Evolutionary conservation across 352 stramenopile genomes (phyloP).

Genomic region (Albugo laibachii): DNA sequence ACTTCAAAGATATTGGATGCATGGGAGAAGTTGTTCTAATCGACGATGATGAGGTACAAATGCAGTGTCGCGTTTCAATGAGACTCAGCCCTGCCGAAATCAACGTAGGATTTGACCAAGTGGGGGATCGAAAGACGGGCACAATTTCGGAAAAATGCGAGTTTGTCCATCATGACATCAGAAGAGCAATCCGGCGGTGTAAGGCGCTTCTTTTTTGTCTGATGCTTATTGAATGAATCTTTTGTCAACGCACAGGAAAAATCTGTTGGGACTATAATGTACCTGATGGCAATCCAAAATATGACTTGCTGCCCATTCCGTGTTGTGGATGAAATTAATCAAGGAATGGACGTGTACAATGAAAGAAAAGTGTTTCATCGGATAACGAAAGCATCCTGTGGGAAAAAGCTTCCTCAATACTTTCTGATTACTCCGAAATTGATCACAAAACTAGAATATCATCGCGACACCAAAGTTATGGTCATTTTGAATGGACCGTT

Average conservation of each 20-base stretch:
- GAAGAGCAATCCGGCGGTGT: conserved; percentile 76
- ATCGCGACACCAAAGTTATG: conserved; percentile 76
- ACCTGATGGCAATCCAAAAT: conserved; percentile 76
- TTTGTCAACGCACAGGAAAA: conserved; percentile 35
- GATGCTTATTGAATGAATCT: conserved; percentile 1
- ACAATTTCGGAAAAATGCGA: conserved; percentile 72
- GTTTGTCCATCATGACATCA: conserved; percentile 66
- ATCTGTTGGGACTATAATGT: conserved; percentile 83
- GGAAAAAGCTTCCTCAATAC: conserved; percentile 72
- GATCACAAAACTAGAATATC: conserved; percentile 65
- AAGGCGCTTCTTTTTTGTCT: conserved; percentile 8
- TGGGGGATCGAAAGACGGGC: conserved; percentile 72
- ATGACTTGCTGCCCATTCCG: conserved; percentile 75
- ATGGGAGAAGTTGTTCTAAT: conserved; percentile 68
- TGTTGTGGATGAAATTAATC: conserved; percentile 80
- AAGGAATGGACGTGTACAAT: conserved; percentile 82
- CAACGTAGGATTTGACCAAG: conserved; percentile 54
- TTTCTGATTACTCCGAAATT: conserved; percentile 82
- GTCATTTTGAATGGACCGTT: conserved; percentile 74
- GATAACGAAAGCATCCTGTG: conserved; percentile 74
- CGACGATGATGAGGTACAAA: conserved; percentile 35
- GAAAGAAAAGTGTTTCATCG: conserved; percentile 78
- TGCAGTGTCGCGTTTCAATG: not conserved
- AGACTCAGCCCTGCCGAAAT: not conserved
- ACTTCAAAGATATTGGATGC: conserved; percentile 73